Percentiles rank a stretch among this genome's conserved stretches.
Conservation (phyloP, 352 stramenopile species). For the Elongisporangium undulatum region DNA sequence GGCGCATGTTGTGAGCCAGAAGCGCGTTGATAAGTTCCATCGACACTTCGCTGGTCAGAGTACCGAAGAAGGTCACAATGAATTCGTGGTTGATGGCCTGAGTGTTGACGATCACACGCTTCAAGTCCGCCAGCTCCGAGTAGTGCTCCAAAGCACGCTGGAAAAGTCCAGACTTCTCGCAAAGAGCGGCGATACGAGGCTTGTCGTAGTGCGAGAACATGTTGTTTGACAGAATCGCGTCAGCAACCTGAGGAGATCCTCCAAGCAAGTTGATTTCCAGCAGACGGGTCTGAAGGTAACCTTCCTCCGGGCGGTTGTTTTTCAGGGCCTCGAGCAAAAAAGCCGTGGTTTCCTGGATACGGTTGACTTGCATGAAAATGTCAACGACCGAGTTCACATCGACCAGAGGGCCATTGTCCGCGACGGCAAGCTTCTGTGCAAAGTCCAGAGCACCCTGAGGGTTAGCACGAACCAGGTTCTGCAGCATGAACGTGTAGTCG, state of each 20-base stretch:
- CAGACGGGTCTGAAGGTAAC: slow-evolving; percentile 98
- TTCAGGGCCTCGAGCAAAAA: slow-evolving; percentile 99
- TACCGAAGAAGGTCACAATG: slow-evolving; percentile 99
- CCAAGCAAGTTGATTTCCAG: slow-evolving; percentile 99
- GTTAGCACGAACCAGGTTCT: slow-evolving; percentile 98
- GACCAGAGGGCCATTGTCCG: slow-evolving; percentile 93
- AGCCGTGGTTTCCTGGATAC: slow-evolving; percentile 98
- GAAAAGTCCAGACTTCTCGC: slow-evolving; percentile 97
- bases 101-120: slow-evolving; percentile 92
- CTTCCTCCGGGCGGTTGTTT: slow-evolving; percentile 98
- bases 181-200: slow-evolving; percentile 96
- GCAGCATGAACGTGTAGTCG: slow-evolving; percentile 99
- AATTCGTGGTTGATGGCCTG: slow-evolving; percentile 96
- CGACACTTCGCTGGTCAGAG: slow-evolving; percentile 95
- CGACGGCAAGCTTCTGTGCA: slow-evolving; percentile 96
- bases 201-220: slow-evolving; percentile 99
- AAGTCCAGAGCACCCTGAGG: slow-evolving; percentile 97
- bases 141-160: slow-evolving; percentile 99
- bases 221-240: slow-evolving; percentile 99
- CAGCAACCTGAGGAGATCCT: slow-evolving; percentile 97
- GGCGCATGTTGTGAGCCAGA: slow-evolving; percentile 95
- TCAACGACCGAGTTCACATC: slow-evolving; percentile 99
- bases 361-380: slow-evolving; percentile 99
- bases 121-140: slow-evolving; percentile 97
- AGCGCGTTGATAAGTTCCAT: slow-evolving; percentile 99